phyloP scores from a whole-genome alignment of 208 protist genomes.

The Jaenimonas drosophilae region DNA sequence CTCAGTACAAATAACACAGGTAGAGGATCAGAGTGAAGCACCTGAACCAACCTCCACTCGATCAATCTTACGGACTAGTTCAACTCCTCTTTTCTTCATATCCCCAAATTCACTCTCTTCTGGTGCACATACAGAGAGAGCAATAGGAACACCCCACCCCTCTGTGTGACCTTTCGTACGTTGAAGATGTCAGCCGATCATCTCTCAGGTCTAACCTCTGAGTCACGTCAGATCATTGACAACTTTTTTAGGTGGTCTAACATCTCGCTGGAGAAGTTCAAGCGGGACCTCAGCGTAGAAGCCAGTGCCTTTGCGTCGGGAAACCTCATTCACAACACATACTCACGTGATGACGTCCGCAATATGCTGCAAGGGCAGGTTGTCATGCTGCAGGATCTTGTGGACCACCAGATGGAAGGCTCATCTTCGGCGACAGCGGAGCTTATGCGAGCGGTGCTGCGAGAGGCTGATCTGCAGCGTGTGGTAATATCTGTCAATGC shows the following conservation, averaged over 20 bases:
- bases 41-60: background rate
- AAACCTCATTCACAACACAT: conserved; percentile 41
- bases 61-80: background rate
- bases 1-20: no score
- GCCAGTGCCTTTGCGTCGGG: conserved; percentile 33
- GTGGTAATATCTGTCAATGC: conserved; percentile 37
- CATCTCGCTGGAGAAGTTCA: conserved; percentile 54
- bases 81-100: conserved; percentile 3
- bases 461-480: conserved; percentile 56
- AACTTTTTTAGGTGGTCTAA: conserved; percentile 50
- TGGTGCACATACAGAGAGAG: background rate
- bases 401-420: conserved; percentile 37
- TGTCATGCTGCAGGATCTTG: conserved; percentile 31
- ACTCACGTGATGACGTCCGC: conserved; percentile 29
- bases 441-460: conserved; percentile 54
- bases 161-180: background rate
- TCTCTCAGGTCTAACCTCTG: conserved; percentile 35
- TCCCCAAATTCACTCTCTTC: background rate
- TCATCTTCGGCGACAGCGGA: conserved; percentile 34
- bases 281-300: conserved; percentile 47
- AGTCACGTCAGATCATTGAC: conserved; percentile 39
- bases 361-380: conserved; percentile 47
- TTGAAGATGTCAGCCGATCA: conserved; percentile 9
- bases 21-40: no score
- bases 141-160: background rate